Base-by-base conservation (phyloP, 2,329 filamentous ascomycete genomes). In the Albophoma yamanashiensis region DNA sequence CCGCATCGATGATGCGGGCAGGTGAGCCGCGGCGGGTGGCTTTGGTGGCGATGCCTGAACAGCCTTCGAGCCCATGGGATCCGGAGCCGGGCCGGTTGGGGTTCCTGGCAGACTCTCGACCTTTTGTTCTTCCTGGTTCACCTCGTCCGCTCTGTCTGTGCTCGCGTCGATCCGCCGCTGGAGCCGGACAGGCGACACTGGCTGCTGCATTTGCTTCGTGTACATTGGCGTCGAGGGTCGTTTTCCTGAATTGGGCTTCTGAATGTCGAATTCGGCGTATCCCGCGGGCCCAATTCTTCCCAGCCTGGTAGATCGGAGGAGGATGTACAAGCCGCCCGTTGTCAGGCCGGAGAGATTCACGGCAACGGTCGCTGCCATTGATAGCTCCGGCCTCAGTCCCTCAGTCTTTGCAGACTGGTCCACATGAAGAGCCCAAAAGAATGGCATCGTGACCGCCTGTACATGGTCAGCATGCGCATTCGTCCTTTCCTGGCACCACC, bases 281-380 rank as follows among this genome's bases (percentile, higher is more conserved):
- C 61, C 75, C 56, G 76, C 75, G 65, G 76, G 74, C 59, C 72
- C 79, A 57, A 85, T 83, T 34, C 82, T 82, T 15, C 81, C 78
- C 15, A 81, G 77, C 17, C 80, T 82, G 64, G 84, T 87, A 3
- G 85, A 84, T 64, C 87, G 82, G 57, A 90, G 76, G 65, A 89
- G 87, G 11, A 89, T 74, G 65, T 89, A 86, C 31, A 89, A 77
- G 20, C 85, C 81, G 4, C 86, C 84, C 20, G 83, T 86, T 69
- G 86, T 78, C 20, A 89, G 73, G 2, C 87, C 87, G 0, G 86
- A 85, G 2, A 88, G 76, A 67, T 89, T 89, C 20, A 85, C 77
- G 3, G 86, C 83, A 8, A 89, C 83, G 20, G 85, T 82, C 34
- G 85, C 84, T 47, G 88, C 81, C 77, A 87, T 84, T 2, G 83